Evolutionary conservation across 139 green algal species (phyloP), one percentile per base, ranked within the genome.

Genomic region (Micractinium conductrix): DNA sequence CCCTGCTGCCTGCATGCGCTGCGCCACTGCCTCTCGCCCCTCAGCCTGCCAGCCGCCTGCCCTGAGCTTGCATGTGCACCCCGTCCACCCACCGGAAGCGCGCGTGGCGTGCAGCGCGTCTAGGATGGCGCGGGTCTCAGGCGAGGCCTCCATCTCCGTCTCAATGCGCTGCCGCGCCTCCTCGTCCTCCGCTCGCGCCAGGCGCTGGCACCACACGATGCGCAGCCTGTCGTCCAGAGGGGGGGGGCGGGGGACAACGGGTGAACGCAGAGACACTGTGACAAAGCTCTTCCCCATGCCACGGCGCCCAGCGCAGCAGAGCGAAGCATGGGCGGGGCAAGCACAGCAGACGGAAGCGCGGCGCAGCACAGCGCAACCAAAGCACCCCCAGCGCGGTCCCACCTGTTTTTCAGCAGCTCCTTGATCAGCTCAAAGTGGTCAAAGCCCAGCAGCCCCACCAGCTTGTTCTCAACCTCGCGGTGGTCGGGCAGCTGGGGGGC

Each of bases 341-440:
- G n/a, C n/a, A n/a, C n/a, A n/a, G n/a, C n/a, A n/a, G n/a, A n/a
- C n/a, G n/a, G n/a, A n/a, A n/a, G n/a, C n/a, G n/a, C n/a, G n/a
- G n/a, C n/a, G n/a, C n/a, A n/a, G n/a, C n/a, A n/a, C n/a, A n/a
- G n/a, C n/a, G n/a, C n/a, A n/a, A n/a, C n/a, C n/a, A n/a, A n/a
- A n/a, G n/a, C n/a, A n/a, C n/a, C n/a, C n/a, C n/a, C n/a, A n/a
- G n/a, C n/a, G n/a, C n/a, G n/a, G n/a, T n/a, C n/a, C n/a, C n/a
- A n/a, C n/a, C n/a, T 89, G 89, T 99, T 98, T 19, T 86, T 76
- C 70, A 99, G 81, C 84, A 99, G 93, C 88, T 96, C 88, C 92
- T 99, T 99, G 91, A 99, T 96, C 26, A 99, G 89, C 62, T 97
- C 94, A 88, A 99, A 99, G 26, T 96, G 93, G 74, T 98, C 96